phyloP scores from a whole-genome alignment of 805 yeast genomes.

The Candida sithepensis region DNA sequence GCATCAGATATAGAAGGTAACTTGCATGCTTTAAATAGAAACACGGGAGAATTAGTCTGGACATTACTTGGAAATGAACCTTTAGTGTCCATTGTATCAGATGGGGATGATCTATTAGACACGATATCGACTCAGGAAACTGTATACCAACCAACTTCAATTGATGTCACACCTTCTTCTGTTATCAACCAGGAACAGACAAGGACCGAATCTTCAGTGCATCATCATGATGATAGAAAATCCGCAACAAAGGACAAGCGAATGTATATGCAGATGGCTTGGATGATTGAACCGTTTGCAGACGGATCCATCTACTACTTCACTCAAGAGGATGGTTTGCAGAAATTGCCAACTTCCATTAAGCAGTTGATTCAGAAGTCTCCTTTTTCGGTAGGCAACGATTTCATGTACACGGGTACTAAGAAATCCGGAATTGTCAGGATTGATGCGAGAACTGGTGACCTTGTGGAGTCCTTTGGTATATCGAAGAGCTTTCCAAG shows the following conservation, averaged over 20 bases:
- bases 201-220: neutral
- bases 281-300: slow-evolving; percentile 89
- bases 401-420: slow-evolving; percentile 84
- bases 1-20: slow-evolving; percentile 86
- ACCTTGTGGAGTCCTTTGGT: slow-evolving; percentile 63
- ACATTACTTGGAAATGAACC: slow-evolving; percentile 64
- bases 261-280: slow-evolving; percentile 37
- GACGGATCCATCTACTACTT: slow-evolving; percentile 85
- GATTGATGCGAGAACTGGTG: slow-evolving; percentile 71
- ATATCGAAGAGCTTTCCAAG: slow-evolving; percentile 6
- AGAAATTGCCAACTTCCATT: slow-evolving; percentile 77
- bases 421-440: slow-evolving; percentile 73
- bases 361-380: slow-evolving; percentile 74
- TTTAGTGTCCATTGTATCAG: slow-evolving; percentile 40
- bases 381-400: slow-evolving; percentile 80
- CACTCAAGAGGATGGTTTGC: slow-evolving; percentile 68
- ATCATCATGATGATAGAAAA: neutral
- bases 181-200: slow-evolving; percentile 1
- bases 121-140: slow-evolving; percentile 1
- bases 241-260: neutral
- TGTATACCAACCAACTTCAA: slow-evolving; percentile 12
- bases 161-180: slow-evolving; percentile 1
- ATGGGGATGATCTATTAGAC: slow-evolving; percentile 14
- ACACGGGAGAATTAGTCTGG: slow-evolving; percentile 77
- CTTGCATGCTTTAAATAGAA: slow-evolving; percentile 73